A percentile compares a stretch with the other conserved stretches of the same genome.
phyloP scores from a whole-genome alignment of 2,329 filamentous ascomycete species.

The Cordyceps pruinosa region DNA sequence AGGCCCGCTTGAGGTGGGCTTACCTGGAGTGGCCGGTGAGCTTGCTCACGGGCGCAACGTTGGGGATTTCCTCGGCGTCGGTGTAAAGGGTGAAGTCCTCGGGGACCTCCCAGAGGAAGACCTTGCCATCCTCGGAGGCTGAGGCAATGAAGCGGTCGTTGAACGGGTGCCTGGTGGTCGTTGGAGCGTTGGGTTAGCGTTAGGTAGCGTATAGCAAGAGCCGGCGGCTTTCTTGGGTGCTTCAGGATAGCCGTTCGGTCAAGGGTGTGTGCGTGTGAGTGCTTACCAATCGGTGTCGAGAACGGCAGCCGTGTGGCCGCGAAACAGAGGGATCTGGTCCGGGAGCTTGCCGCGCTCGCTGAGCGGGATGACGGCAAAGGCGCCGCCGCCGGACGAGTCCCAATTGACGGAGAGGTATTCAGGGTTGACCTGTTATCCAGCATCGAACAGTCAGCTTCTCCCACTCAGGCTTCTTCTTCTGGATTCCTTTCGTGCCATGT shows the following conservation, averaged over 20 bases:
- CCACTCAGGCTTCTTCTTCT: not conserved
- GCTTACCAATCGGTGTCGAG: slow-evolving; percentile 90
- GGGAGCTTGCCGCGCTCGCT: slow-evolving; percentile 85
- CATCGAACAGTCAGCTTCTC: slow-evolving; percentile 18
- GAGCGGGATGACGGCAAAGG: slow-evolving; percentile 91
- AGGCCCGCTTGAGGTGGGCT: not conserved
- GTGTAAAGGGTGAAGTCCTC: slow-evolving; percentile 77
- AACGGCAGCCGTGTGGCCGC: slow-evolving; percentile 90
- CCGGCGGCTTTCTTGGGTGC: too few relatives aligned
- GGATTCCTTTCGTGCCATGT: not conserved
- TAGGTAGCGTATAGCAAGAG: not conserved
- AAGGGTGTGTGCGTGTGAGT: slow-evolving; percentile 13
- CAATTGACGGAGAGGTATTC: slow-evolving; percentile 97
- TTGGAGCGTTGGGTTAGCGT: not conserved
- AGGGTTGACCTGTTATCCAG: slow-evolving; percentile 68
- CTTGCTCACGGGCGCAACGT: slow-evolving; percentile 75
- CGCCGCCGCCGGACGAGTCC: slow-evolving; percentile 92
- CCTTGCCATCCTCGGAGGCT: slow-evolving; percentile 92
- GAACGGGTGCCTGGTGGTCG: slow-evolving; percentile 74
- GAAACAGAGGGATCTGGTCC: slow-evolving; percentile 88
- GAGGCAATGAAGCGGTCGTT: slow-evolving; percentile 90
- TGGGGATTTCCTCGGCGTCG: slow-evolving; percentile 75
- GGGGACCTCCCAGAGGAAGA: slow-evolving; percentile 94
- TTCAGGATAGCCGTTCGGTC: not conserved
- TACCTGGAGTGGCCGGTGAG: slow-evolving; percentile 82